Conservation (phyloP, 257 asterid genomes). For the Primulina huaijiensis region DNA sequence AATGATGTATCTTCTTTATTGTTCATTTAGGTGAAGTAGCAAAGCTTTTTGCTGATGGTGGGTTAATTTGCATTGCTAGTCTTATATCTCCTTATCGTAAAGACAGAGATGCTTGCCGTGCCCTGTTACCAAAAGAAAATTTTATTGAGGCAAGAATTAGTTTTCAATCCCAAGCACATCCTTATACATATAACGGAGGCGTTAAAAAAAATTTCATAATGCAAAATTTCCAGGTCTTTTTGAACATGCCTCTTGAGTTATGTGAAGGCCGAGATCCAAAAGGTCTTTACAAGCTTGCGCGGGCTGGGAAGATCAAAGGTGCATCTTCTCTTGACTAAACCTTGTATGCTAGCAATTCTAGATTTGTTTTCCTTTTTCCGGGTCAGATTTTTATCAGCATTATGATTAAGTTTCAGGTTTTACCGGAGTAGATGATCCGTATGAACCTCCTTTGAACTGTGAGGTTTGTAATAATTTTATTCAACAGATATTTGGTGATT, state of each 20-base stretch:
- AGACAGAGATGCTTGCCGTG: constrained; percentile 96
- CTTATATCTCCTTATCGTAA: constrained; percentile 91
- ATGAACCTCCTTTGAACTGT: constrained; percentile 76
- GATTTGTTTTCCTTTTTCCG: background rate
- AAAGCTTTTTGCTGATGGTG: constrained; percentile 97
- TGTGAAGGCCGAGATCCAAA: constrained; percentile 95
- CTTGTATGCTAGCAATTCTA: background rate
- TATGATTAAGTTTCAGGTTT: constrained; percentile 53
- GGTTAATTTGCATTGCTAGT: constrained; percentile 93
- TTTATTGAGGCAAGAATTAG: constrained; percentile 70
- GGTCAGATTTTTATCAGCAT: background rate
- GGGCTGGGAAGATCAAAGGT: constrained; percentile 96
- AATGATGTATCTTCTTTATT: constrained; percentile 7
- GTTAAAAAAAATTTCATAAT: background rate
- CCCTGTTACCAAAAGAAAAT: constrained; percentile 53
- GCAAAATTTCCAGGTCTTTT: constrained; percentile 51
- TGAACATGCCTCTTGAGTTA: constrained; percentile 84
- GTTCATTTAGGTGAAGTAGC: constrained; percentile 75
- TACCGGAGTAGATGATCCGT: constrained; percentile 97
- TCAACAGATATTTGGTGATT: background rate
- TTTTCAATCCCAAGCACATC: constrained; percentile 3
- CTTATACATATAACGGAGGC: background rate
- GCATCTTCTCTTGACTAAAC: background rate
- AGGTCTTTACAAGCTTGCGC: constrained; percentile 97
- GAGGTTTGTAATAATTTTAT: constrained; percentile 52